Percentiles rank a stretch among this genome's conserved stretches.
These are phyloP conservation scores for Pharus latifolius DNA, from an alignment of 176 grass and related monocot genomes.

Conservation along the genomic window DNA sequence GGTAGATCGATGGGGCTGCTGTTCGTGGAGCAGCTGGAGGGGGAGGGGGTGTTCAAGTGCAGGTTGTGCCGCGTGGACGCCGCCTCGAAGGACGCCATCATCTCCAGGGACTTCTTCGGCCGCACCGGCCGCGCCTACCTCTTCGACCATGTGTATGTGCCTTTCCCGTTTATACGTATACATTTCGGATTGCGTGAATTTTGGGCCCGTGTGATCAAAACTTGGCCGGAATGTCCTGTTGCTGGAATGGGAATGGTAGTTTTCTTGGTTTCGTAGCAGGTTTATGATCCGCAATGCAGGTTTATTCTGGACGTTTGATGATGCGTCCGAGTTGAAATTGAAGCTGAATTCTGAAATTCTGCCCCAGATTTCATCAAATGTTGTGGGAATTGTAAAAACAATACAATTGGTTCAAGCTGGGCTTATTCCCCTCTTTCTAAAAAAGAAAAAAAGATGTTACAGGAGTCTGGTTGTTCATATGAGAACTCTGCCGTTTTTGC, in stretches of 20 bases:
- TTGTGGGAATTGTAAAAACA: too few species aligned
- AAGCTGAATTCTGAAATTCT: neutral
- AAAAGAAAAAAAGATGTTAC: too few species aligned
- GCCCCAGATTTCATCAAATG: neutral
- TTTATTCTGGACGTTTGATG: too few species aligned
- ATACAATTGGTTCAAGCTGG: too few species aligned
- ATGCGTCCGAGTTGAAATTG: neutral
- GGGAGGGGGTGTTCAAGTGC: conserved; percentile 61
- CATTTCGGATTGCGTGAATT: neutral
- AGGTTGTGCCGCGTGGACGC: conserved; percentile 16
- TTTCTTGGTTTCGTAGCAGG: too few species aligned
- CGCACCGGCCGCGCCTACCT: conserved; percentile 20
- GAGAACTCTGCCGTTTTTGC: too few species aligned
- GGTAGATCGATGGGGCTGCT: conserved; percentile 44
- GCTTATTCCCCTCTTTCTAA: too few species aligned
- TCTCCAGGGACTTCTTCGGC: conserved; percentile 12
- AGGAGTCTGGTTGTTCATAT: too few species aligned
- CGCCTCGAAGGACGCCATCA: conserved; percentile 6
- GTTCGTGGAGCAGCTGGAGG: conserved; percentile 48
- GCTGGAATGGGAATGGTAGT: neutral
- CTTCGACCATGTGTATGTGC: conserved; percentile 18
- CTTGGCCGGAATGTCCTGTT: neutral
- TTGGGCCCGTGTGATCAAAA: neutral
- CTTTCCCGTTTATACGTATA: too few species aligned
- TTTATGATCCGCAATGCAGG: too few species aligned